Percentiles rank a stretch among this genome's conserved stretches.
phyloP scores from a whole-genome alignment of 2,329 filamentous ascomycete genomes.

The Cadophora gregata region DNA sequence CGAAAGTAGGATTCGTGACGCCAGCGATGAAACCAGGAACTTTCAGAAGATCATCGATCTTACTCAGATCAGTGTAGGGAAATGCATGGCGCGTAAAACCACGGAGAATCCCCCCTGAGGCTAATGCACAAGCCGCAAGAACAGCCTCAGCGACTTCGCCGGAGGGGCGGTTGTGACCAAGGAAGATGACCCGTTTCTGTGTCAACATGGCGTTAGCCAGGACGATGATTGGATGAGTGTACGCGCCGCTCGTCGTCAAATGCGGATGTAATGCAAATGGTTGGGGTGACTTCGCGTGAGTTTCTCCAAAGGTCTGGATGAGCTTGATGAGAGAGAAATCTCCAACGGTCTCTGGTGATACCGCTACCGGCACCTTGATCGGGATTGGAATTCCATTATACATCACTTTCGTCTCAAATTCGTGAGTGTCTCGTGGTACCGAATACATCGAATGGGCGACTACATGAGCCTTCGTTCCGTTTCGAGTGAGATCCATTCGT shows the following conservation, averaged over 20 bases:
- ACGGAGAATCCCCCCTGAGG: conserved; percentile 87
- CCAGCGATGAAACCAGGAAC: conserved; percentile 98
- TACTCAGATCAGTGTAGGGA: conserved; percentile 96
- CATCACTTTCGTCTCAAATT: conserved; percentile 93
- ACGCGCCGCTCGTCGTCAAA: conserved; percentile 87
- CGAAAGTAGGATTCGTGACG: conserved; percentile 96
- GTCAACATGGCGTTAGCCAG: conserved; percentile 93
- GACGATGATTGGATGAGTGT: conserved; percentile 93
- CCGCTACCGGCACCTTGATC: conserved; percentile 92
- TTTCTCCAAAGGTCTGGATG: conserved; percentile 88
- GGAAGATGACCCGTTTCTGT: conserved; percentile 94
- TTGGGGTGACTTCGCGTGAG: conserved; percentile 82
- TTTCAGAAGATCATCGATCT: conserved; percentile 94
- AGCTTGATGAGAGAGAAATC: conserved; percentile 98
- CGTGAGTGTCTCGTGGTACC: conserved; percentile 92
- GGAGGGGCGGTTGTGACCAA: conserved; percentile 93
- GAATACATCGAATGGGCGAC: conserved; percentile 71
- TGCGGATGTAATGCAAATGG: conserved; percentile 88
- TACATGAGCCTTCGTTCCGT: conserved; percentile 67
- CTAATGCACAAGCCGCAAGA: conserved; percentile 91
- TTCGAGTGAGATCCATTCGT: conserved; percentile 51
- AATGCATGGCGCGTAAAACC: conserved; percentile 97
- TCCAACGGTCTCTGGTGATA: conserved; percentile 94
- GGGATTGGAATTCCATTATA: conserved; percentile 98
- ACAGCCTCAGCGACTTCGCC: conserved; percentile 98